Base-by-base conservation (phyloP, 1,139 yeast genomes). In the Yamadazyma sp. region DNA sequence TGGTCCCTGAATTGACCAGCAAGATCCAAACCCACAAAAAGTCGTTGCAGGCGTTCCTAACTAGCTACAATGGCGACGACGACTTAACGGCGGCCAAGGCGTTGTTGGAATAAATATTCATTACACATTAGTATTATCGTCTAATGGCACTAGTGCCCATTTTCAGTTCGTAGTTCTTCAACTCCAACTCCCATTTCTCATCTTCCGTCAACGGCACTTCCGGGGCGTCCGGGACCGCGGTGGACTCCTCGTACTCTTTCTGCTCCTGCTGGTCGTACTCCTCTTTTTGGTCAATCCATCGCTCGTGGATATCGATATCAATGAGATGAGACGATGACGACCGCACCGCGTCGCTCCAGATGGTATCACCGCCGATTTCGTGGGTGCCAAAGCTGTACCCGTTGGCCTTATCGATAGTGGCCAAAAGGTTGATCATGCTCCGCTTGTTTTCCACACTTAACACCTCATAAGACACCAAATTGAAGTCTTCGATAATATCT, bases 281-380 rank as follows among this genome's bases (percentile, higher is more conserved):
- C 28, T 78, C 85, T 56, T 90, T 92, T 48, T 81, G 73, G 41
- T 88, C 97, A 10, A 94, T 78, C 99, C 99, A 94, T 45, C 99
- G 70, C 50, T 94, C 98, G 50, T 94, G 98, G 6, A 89, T 78
- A 56, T 90, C 96, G 6, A 82, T 70, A 14, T 64, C 68, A 3
- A 74, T 78, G 0, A 73, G 70, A 38, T 67, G 61, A 2, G 42
- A 37, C 2, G 89, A 86, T 5, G 82, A 80, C 50, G 86, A 92
- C 45, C 98, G 73, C 1, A 92, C 77, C 0, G 97, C 96, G 51
- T 90, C 96, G 12, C 90, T 86, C 98, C 98, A 94, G 3, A 92
- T 81, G 0, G 94, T 78, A 57, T 94, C 99, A 13, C 97, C 97
- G 3, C 97, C 96, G 11, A 90, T 73, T 51, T 94, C 99, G 24